These are phyloP conservation scores for Aureobasidium vineae DNA, from an alignment of 2,329 filamentous ascomycete genomes.

Conservation along the genomic window DNA sequence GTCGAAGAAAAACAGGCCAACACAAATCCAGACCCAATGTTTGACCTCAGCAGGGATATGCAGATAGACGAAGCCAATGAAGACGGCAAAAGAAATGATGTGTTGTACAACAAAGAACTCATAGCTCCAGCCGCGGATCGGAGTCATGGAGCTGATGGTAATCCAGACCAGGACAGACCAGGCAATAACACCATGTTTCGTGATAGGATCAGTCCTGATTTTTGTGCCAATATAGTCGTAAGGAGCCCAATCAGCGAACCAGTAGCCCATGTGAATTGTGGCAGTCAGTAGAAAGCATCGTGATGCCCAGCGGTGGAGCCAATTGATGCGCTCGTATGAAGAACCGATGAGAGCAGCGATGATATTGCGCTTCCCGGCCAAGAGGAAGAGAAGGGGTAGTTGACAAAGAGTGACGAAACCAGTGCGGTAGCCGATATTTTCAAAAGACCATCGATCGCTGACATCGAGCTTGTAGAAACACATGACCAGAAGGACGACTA, in stretches of 20 bases:
- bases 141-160: conserved; percentile 60
- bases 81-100: conserved; percentile 58
- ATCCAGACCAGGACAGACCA: conserved; percentile 68
- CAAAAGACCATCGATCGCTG: conserved; percentile 51
- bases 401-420: conserved; percentile 55
- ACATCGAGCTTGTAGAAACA: conserved; percentile 58
- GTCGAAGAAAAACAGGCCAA: conserved; percentile 63
- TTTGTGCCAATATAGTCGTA: conserved; percentile 60
- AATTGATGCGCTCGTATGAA: conserved; percentile 68
- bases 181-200: conserved; percentile 65
- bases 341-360: conserved; percentile 62
- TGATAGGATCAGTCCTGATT: conserved; percentile 61
- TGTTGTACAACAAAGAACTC: conserved; percentile 70
- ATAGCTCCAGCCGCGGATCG: conserved; percentile 64
- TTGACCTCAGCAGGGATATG: conserved; percentile 61
- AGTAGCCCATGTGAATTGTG: conserved; percentile 68
- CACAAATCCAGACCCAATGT: conserved; percentile 62
- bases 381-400: conserved; percentile 56
- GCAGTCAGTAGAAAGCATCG: conserved; percentile 67
- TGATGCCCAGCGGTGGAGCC: conserved; percentile 71
- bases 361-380: conserved; percentile 57
- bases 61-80: conserved; percentile 62
- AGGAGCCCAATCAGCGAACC: conserved; percentile 62
- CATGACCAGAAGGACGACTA: conserved; percentile 53
- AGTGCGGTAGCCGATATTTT: conserved; percentile 57